Evolutionary conservation across 805 yeast genomes (phyloP), one percentile per base, ranked within the genome.

Genomic region (Cyberlindnera xishuangbannaensis): DNA sequence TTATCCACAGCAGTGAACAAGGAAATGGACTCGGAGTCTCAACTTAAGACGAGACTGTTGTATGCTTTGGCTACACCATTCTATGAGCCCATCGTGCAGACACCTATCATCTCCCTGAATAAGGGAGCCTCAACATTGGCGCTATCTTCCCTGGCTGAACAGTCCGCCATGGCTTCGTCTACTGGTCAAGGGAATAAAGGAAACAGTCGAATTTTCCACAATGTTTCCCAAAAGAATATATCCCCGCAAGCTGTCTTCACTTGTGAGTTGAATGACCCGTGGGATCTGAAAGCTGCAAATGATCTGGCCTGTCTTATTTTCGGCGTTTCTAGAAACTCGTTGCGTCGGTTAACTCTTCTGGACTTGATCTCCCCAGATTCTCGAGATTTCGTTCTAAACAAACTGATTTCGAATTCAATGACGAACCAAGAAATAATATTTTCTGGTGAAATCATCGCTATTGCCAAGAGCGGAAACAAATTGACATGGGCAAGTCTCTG

Each of bases 271-370:
- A 74, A 71, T 11, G 69, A 71, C 30, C 97, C 97, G 1, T 88
- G 92, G 88, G 61, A 65, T 18, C 70, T 88, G 31, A 75, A 74
- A 48, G 88, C 94, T 6, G 86, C 94, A 12, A 88, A 90, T 53
- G 97, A 88, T 58, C 64, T 87, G 44, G 95, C 95, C 0, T 83
- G 95, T 51, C 65, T 86, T 39, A 76, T 84, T 63, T 83, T 88
- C 59, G 96, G 96, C 13, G 75, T 83, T 4, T 76, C 85, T 28
- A 74, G 77, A 49, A 67, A 64, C 23, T 77, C 78, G 18, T 63
- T 86, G 22, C 69, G 71, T 23, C 67, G 78, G 13, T 56, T 80
- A 31, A 74, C 85, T 1, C 64, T 88, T 22, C 65, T 85, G 62
- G 95, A 83, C 56, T 67, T 86, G 44, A 76, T 83, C 22, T 84